Evolutionary conservation across 1,139 yeast species (phyloP), one percentile per base, ranked within the genome.

Genomic region (Candida buenavistaensis): DNA sequence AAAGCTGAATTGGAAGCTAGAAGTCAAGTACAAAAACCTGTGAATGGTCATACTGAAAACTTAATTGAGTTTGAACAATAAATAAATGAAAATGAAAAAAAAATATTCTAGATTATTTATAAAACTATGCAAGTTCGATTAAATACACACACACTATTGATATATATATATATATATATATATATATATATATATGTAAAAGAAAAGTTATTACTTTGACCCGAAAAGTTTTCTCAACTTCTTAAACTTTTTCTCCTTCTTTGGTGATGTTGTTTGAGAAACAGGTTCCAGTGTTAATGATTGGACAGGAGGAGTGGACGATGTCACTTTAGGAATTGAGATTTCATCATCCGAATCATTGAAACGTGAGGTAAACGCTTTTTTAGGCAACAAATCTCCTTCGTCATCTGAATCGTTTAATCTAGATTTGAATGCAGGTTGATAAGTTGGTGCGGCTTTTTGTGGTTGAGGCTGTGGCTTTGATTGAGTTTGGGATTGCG

Each of bases 171-270:
- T n/a, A n/a, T n/a, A n/a, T n/a, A n/a, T n/a, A n/a, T n/a, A n/a
- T n/a, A n/a, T n/a, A n/a, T n/a, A n/a, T n/a, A n/a, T n/a, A n/a
- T n/a, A n/a, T n/a, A n/a, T n/a, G n/a, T n/a, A n/a, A n/a, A n/a
- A n/a, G n/a, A n/a, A n/a, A n/a, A n/a, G n/a, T n/a, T n/a, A n/a
- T n/a, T n/a, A n/a, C n/a, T n/a, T n/a, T 9, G 35, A 25, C 10
- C 85, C 84, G 54, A 82, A 82, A 30, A 82, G 52, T 51, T 77
- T 80, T 50, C 78, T 77, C 37, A 82, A 62, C 50, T 77, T 79
- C 15, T 78, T 75, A 45, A 72, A 60, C 43, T 63, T 67, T 44
- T 62, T 67, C 60, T 77, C 77, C 47, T 75, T 75, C 36, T 62
- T 62, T 12, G 49, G 54, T 5, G 38, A 36, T 8, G 21, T n/a